A percentile compares a stretch with the other conserved stretches of the same genome.
Conservation (phyloP, 1,284 basidiomycete species). For the Moesziomyces sp. region DNA sequence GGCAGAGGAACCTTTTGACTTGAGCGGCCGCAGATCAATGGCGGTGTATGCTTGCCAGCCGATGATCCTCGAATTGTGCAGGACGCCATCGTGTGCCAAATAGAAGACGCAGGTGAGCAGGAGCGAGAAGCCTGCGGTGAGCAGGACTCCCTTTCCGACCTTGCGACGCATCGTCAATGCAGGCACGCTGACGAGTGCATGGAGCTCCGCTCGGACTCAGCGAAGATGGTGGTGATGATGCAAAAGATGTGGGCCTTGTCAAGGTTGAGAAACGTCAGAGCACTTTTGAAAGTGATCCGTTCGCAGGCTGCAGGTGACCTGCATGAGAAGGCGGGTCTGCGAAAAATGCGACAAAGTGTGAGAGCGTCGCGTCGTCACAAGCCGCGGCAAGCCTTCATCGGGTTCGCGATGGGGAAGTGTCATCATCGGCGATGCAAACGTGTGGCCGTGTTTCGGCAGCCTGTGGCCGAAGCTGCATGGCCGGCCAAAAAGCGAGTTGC, state of each 20-base stretch:
- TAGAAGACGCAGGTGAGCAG: slow-evolving; percentile 47
- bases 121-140: slow-evolving; percentile 36
- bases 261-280: no score
- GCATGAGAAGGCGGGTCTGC: background rate
- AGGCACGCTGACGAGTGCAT: background rate
- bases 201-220: no score
- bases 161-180: slow-evolving; percentile 19
- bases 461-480: background rate
- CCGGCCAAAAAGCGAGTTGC: background rate
- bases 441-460: background rate
- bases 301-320: background rate
- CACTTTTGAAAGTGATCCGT: background rate
- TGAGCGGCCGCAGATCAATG: slow-evolving; percentile 15
- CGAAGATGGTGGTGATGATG: no score
- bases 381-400: no score
- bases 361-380: background rate
- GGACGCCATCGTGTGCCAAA: slow-evolving; percentile 38
- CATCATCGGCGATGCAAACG: background rate
- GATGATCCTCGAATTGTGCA: slow-evolving; percentile 30
- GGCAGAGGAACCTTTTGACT: slow-evolving; percentile 2
- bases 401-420: no score
- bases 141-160: slow-evolving; percentile 29
- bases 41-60: slow-evolving; percentile 51
- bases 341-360: background rate
- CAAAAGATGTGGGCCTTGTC: no score